Percentiles rank a stretch among this genome's conserved stretches.
Evolutionary conservation across 352 stramenopile genomes (phyloP).

Genomic region (Phytophthora pini): DNA sequence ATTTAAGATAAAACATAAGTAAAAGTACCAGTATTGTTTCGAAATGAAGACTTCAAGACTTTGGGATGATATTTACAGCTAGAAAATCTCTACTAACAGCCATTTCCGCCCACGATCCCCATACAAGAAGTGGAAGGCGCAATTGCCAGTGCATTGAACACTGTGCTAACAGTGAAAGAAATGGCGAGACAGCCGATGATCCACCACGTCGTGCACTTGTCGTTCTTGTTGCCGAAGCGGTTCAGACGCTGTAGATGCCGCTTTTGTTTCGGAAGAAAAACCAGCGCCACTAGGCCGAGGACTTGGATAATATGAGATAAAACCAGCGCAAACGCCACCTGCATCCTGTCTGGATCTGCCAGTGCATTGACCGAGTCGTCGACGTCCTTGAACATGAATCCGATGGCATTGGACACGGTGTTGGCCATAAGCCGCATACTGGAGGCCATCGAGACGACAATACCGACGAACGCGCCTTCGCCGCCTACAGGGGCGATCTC

Average conservation of each 20-base stretch:
- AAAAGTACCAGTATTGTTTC: too few relatives aligned
- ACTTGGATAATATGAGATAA: conserved; percentile 57
- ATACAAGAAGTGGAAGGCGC: conserved; percentile 42
- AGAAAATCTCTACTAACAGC: conserved; percentile 27
- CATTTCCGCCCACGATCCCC: conserved; percentile 41
- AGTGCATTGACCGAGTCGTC: conserved; percentile 15
- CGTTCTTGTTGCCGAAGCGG: conserved; percentile 29
- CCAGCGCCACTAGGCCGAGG: conserved; percentile 46
- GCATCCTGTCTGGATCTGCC: conserved; percentile 27
- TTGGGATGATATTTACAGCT: conserved; percentile 19
- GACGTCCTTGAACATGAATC: conserved; percentile 49
- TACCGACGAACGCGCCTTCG: conserved; percentile 50
- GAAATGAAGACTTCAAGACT: too few relatives aligned
- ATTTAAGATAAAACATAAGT: not conserved
- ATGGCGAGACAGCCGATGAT: conserved; percentile 36
- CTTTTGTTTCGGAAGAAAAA: conserved; percentile 64
- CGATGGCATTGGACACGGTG: conserved; percentile 52
- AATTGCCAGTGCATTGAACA: conserved; percentile 48
- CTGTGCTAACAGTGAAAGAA: conserved; percentile 43
- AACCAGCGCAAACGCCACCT: conserved; percentile 50
- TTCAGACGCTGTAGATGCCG: conserved; percentile 47
- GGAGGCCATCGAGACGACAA: conserved; percentile 49
- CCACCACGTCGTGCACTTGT: conserved; percentile 38
- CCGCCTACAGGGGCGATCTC: conserved; percentile 52
- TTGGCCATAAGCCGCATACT: conserved; percentile 47